These are phyloP conservation scores for Vanrija sp. DNA, from an alignment of 1,284 basidiomycete genomes.

Conservation along the genomic window DNA sequence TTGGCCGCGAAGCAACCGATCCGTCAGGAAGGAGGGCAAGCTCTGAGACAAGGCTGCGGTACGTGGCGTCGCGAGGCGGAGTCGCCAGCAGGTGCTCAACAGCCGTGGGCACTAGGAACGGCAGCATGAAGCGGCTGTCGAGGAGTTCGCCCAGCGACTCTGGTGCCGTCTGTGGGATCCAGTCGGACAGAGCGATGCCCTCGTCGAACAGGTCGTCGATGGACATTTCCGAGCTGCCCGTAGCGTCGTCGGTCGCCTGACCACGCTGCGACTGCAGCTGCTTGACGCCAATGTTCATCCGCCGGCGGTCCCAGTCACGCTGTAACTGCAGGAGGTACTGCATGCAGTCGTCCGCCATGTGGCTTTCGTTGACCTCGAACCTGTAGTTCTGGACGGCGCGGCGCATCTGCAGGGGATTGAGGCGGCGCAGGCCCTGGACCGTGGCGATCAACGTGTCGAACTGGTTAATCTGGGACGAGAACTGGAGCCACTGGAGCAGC, in stretches of 20 bases:
- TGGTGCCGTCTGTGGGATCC: slow-evolving; percentile 70
- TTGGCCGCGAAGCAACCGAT: slow-evolving; percentile 18
- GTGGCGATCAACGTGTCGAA: slow-evolving; percentile 85
- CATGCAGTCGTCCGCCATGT: slow-evolving; percentile 89
- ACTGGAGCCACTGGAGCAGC: slow-evolving; percentile 67
- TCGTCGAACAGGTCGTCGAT: slow-evolving; percentile 78
- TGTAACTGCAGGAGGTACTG: slow-evolving; percentile 92
- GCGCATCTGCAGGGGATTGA: slow-evolving; percentile 95
- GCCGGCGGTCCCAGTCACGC: slow-evolving; percentile 89
- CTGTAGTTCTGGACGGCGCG: slow-evolving; percentile 89
- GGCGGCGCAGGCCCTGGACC: slow-evolving; percentile 75
- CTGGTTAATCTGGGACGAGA: slow-evolving; percentile 68
- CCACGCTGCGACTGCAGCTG: neutral
- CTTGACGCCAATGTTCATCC: slow-evolving; percentile 75
- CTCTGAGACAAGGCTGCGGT: slow-evolving; percentile 25
- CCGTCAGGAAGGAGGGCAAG: slow-evolving; percentile 29
- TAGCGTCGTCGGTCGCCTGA: slow-evolving; percentile 52
- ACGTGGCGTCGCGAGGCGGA: slow-evolving; percentile 38
- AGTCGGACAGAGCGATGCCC: slow-evolving; percentile 59
- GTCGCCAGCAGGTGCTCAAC: slow-evolving; percentile 70
- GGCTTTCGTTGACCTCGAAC: slow-evolving; percentile 86
- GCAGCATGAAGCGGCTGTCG: slow-evolving; percentile 88
- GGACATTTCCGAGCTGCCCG: slow-evolving; percentile 13
- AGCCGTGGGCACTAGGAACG: slow-evolving; percentile 74
- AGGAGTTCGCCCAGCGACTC: slow-evolving; percentile 80